Evolutionary conservation across 2,329 filamentous ascomycete genomes (phyloP).

Genomic region (Pseudofabraea citricarpa): DNA sequence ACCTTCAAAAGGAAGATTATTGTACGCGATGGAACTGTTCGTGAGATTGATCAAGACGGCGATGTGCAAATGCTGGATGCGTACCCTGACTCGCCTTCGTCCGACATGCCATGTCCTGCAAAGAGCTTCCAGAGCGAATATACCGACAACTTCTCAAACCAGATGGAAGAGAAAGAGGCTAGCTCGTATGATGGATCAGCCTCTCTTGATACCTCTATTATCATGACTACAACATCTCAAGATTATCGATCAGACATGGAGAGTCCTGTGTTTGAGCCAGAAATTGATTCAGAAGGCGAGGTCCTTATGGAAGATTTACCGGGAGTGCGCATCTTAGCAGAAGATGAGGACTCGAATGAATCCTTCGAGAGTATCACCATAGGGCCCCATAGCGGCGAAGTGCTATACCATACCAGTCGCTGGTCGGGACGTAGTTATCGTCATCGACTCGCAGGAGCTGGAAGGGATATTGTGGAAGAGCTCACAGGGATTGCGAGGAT

Average conservation of each 20-base stretch:
- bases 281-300: constrained; percentile 10
- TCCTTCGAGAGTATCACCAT: constrained; percentile 7
- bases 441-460: not conserved
- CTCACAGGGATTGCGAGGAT: constrained; percentile 32
- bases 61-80: constrained; percentile 16
- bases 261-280: constrained; percentile 8
- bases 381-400: constrained; percentile 3
- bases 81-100: not conserved
- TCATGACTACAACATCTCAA: not conserved
- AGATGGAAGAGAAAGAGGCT: not conserved
- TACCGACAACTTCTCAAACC: not conserved
- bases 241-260: not conserved
- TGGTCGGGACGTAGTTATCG: not conserved
- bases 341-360: constrained; percentile 5
- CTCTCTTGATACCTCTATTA: constrained; percentile 2
- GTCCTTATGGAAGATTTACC: constrained; percentile 17
- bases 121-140: not conserved
- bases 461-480: constrained; percentile 30
- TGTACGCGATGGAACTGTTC: constrained; percentile 25
- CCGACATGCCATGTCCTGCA: not conserved
- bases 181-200: constrained; percentile 17
- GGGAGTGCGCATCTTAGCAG: not conserved
- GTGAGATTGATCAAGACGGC: constrained; percentile 12
- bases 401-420: constrained; percentile 1
- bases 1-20: constrained; percentile 11